phyloP scores from a whole-genome alignment of 495 filamentous ascomycete species.

The Cercophora scortea region DNA sequence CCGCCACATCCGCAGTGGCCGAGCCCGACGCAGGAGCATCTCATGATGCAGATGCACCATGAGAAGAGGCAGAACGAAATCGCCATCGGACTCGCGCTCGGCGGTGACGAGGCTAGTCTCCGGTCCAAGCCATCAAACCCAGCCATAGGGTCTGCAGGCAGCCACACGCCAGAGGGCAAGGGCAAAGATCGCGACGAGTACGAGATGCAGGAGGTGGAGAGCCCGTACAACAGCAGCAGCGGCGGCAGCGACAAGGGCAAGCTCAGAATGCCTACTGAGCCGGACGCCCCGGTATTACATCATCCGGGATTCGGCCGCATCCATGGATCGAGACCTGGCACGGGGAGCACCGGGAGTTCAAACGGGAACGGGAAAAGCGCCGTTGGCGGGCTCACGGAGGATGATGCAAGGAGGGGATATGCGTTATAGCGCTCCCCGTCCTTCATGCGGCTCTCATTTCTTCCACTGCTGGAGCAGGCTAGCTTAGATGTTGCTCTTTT shows the following conservation, averaged over 20 bases:
- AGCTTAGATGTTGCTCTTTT: neutral
- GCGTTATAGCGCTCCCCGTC: neutral
- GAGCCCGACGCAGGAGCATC: slow-evolving; percentile 19
- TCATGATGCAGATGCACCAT: slow-evolving; percentile 16
- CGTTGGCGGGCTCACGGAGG: neutral
- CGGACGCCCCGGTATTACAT: slow-evolving; percentile 22
- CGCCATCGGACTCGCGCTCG: slow-evolving; percentile 28
- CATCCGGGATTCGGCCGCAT: slow-evolving; percentile 26
- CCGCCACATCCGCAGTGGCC: slow-evolving; percentile 26
- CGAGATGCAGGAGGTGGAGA: slow-evolving; percentile 26
- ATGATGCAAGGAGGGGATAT: neutral
- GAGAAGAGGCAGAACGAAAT: slow-evolving; percentile 19
- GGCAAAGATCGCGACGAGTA: slow-evolving; percentile 27
- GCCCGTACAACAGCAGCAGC: slow-evolving; percentile 15
- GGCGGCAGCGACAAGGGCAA: neutral
- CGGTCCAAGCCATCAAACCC: slow-evolving; percentile 18
- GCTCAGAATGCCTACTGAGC: slow-evolving; percentile 15
- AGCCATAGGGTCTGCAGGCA: slow-evolving; percentile 8
- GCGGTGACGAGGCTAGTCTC: slow-evolving; percentile 22
- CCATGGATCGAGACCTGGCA: slow-evolving; percentile 11
- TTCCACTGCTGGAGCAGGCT: neutral
- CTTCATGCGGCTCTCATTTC: neutral
- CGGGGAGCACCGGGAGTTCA: neutral
- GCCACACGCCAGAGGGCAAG: slow-evolving; percentile 15
- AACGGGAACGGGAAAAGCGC: neutral